Conservation (phyloP, 164 flowering plant species). For the Sedum album region DNA sequence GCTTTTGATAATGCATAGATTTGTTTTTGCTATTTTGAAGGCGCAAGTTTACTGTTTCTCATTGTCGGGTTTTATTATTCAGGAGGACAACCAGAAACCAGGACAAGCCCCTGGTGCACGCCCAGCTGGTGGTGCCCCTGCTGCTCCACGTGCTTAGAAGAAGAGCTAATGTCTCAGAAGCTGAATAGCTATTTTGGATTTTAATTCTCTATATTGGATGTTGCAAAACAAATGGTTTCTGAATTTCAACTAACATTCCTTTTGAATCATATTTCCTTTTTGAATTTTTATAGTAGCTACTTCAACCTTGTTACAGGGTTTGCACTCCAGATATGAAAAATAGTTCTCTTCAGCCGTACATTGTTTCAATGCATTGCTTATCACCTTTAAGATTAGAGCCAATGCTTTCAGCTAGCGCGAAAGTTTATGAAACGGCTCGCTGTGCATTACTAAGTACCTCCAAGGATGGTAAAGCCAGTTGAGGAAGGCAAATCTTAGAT, state of each 20-base stretch:
- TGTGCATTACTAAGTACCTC: no score
- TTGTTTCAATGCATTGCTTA: no score
- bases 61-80: conserved; percentile 7
- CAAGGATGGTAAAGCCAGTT: no score
- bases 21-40: neutral
- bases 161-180: neutral
- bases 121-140: conserved; percentile 27
- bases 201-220: neutral
- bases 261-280: no score
- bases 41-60: neutral
- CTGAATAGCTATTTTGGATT: neutral
- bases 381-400: no score
- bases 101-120: conserved; percentile 44
- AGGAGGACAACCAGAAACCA: conserved; percentile 56
- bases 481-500: no score
- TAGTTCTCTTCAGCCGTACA: no score
- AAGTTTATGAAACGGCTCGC: no score
- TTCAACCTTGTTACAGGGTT: no score
- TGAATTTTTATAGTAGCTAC: neutral
- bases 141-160: neutral
- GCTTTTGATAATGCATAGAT: no score
- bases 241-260: neutral
- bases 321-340: no score
- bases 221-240: neutral
- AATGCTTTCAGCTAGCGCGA: no score